Conservation (phyloP, 108 stramenopile genomes). For the Conticribra weissflogii region DNA sequence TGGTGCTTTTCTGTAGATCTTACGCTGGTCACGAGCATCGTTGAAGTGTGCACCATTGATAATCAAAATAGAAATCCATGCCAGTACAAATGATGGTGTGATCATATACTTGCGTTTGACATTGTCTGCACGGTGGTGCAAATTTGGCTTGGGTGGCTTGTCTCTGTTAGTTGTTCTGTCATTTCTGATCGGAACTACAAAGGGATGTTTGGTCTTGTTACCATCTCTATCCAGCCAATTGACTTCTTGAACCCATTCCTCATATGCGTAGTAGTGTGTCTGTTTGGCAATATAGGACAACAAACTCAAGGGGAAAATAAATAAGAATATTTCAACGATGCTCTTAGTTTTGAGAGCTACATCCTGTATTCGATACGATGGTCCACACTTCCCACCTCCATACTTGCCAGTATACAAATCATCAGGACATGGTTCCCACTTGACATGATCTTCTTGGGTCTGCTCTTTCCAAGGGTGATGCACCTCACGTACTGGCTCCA, state of each 20-base stretch:
- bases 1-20: neutral
- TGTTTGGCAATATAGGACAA: neutral
- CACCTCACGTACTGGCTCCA: neutral
- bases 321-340: neutral
- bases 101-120: neutral
- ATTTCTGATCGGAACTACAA: neutral
- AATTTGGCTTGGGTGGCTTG: neutral
- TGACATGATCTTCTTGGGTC: neutral
- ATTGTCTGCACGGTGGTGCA: neutral
- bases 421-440: neutral
- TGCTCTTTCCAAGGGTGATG: neutral
- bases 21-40: neutral
- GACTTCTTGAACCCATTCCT: neutral
- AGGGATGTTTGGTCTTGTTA: neutral
- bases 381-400: neutral
- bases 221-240: neutral
- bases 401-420: neutral
- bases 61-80: neutral
- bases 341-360: neutral
- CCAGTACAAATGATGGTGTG: neutral
- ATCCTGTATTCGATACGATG: neutral
- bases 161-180: neutral
- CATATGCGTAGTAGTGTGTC: neutral
- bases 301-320: neutral
- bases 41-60: neutral